Percentiles rank a stretch among this genome's conserved stretches.
These are phyloP conservation scores for Calonectria pauciramosa DNA, from an alignment of 2,329 filamentous ascomycete species.

Conservation along the genomic window DNA sequence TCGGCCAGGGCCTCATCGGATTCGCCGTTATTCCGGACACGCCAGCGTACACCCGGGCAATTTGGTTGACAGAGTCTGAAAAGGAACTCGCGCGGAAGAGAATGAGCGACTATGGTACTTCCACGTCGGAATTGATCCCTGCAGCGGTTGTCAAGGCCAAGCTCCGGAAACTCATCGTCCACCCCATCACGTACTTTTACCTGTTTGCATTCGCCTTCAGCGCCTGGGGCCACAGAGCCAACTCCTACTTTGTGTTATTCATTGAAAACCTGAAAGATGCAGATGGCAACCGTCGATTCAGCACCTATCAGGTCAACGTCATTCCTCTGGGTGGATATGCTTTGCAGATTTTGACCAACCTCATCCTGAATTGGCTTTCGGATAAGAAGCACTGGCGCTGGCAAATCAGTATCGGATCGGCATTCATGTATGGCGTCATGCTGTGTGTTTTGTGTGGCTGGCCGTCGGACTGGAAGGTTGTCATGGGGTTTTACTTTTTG, in stretches of 20 bases:
- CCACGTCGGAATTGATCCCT: constrained; percentile 47
- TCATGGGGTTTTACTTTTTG: constrained; percentile 54
- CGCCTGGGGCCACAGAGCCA: constrained; percentile 49
- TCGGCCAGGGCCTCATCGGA: constrained; percentile 55
- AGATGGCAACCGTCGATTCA: constrained; percentile 44
- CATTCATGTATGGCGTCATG: constrained; percentile 46
- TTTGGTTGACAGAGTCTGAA: constrained; percentile 48
- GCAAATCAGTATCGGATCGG: constrained; percentile 52
- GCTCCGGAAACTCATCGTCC: constrained; percentile 44
- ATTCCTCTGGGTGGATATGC: constrained; percentile 49
- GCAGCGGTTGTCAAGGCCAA: constrained; percentile 41
- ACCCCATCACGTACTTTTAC: constrained; percentile 50
- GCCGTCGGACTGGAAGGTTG: constrained; percentile 49
- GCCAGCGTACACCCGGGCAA: constrained; percentile 46
- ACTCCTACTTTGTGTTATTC: constrained; percentile 53
- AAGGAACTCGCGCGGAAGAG: constrained; percentile 44
- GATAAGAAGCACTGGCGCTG: constrained; percentile 57
- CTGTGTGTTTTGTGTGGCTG: constrained; percentile 51
- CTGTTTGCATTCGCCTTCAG: constrained; percentile 47
- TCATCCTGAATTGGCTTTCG: constrained; percentile 52
- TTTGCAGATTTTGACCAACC: constrained; percentile 51
- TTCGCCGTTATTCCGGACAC: constrained; percentile 55
- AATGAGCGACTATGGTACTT: constrained; percentile 46
- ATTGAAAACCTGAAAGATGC: constrained; percentile 44
- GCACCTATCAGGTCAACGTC: constrained; percentile 50